Percentiles rank a stretch among this genome's conserved stretches.
Conservation (phyloP, 148 eudicot genomes). For the Diospyros lotus region DNA sequence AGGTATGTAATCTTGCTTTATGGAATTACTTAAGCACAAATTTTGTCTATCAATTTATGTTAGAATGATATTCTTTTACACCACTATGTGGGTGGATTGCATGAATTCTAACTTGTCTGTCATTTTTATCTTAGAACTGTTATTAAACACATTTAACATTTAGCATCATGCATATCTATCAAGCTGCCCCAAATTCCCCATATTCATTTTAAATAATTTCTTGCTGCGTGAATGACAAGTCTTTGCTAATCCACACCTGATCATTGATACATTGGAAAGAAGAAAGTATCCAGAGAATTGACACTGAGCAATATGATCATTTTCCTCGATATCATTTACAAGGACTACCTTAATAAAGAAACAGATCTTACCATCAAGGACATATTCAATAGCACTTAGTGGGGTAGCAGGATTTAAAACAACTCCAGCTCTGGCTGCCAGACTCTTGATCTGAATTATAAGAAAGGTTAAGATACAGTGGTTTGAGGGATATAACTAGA, state of each 20-base stretch:
- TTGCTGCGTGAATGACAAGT: neutral
- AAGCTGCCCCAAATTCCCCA: neutral
- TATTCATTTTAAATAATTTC: neutral
- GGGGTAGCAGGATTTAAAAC: slow-evolving; percentile 94
- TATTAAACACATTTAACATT: too few relatives aligned
- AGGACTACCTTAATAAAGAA: neutral
- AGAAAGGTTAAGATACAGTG: slow-evolving; percentile 9
- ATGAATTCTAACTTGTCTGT: neutral
- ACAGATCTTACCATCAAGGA: slow-evolving; percentile 79
- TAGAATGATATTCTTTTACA: neutral
- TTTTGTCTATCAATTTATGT: neutral
- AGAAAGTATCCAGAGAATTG: neutral
- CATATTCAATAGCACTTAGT: slow-evolving; percentile 64
- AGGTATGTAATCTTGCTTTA: neutral
- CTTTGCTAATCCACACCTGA: neutral
- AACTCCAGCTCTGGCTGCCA: slow-evolving; percentile 98
- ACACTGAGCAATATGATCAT: neutral
- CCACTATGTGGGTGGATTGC: too few relatives aligned
- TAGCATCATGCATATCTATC: neutral
- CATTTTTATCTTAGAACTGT: too few relatives aligned
- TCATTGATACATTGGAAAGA: neutral
- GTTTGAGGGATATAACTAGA: too few relatives aligned
- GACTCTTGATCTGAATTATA: slow-evolving; percentile 60
- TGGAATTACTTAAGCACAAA: too few relatives aligned
- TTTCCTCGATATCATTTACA: neutral